phyloP scores from a whole-genome alignment of 2,329 filamentous ascomycete genomes.

The Albophoma yamanashiensis region DNA sequence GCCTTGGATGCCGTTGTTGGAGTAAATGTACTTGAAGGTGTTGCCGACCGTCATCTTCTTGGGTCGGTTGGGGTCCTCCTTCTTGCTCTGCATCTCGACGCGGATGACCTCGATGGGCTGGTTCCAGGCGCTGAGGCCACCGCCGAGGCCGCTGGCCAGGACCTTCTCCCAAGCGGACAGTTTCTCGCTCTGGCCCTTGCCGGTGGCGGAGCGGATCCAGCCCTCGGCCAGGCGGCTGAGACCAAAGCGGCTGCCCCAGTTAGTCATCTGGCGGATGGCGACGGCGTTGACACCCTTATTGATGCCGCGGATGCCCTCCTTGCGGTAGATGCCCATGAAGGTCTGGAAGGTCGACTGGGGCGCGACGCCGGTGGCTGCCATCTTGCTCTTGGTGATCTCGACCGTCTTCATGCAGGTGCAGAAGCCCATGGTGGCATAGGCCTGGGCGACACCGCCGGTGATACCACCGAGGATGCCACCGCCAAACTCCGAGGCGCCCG shows the following conservation, averaged over 20 bases:
- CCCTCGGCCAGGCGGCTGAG: constrained; percentile 84
- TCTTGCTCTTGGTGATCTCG: constrained; percentile 97
- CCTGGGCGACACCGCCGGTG: constrained; percentile 89
- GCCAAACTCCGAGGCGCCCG: constrained; percentile 78
- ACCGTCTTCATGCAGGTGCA: constrained; percentile 99
- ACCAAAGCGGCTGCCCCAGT: constrained; percentile 96
- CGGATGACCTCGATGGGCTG: constrained; percentile 99
- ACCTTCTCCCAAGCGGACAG: constrained; percentile 80
- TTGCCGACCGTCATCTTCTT: constrained; percentile 98
- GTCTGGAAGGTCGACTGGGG: constrained; percentile 86
- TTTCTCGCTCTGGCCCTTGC: constrained; percentile 72
- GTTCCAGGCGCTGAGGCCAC: constrained; percentile 96
- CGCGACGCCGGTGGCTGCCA: constrained; percentile 71
- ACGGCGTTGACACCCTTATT: constrained; percentile 99
- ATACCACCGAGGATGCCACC: constrained; percentile 87
- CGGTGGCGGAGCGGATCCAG: constrained; percentile 67
- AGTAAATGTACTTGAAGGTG: constrained; percentile 79
- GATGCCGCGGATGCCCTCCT: constrained; percentile 89
- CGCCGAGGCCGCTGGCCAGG: constrained; percentile 72
- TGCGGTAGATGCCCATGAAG: constrained; percentile 94
- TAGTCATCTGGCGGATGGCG: constrained; percentile 97
- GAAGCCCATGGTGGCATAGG: constrained; percentile 99
- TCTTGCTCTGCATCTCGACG: constrained; percentile 99
- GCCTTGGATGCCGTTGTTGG: constrained; percentile 77
- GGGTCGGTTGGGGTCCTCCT: constrained; percentile 89